Conservation (phyloP, 1,284 basidiomycete genomes). For the Sporisorium sorghi region DNA sequence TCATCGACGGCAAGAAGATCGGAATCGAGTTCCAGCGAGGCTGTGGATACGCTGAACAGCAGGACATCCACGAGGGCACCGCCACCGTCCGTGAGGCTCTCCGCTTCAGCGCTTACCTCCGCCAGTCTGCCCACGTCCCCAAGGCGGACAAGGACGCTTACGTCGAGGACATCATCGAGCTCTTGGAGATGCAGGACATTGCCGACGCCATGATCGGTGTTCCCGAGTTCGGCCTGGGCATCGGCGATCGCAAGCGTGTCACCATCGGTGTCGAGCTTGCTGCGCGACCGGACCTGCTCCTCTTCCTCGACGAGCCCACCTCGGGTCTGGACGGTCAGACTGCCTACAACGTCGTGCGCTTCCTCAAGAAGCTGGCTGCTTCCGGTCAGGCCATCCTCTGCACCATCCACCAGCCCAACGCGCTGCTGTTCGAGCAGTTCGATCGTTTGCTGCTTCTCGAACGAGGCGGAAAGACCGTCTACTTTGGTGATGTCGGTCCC, state of each 20-base stretch:
- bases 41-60: slow-evolving; percentile 79
- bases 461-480: slow-evolving; percentile 47
- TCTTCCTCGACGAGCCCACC: slow-evolving; percentile 72
- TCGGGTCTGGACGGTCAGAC: slow-evolving; percentile 48
- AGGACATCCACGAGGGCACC: slow-evolving; percentile 84
- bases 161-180: slow-evolving; percentile 81
- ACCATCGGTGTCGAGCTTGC: slow-evolving; percentile 71
- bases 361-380: slow-evolving; percentile 51
- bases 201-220: slow-evolving; percentile 78
- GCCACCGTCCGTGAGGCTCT: slow-evolving; percentile 86
- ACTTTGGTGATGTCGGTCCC: slow-evolving; percentile 41
- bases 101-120: slow-evolving; percentile 81
- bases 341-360: slow-evolving; percentile 49
- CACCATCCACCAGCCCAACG: slow-evolving; percentile 56
- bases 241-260: slow-evolving; percentile 78
- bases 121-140: slow-evolving; percentile 79
- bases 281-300: slow-evolving; percentile 45
- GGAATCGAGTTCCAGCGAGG: slow-evolving; percentile 79
- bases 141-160: slow-evolving; percentile 81
- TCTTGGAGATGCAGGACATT: slow-evolving; percentile 80
- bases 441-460: slow-evolving; percentile 44
- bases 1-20: slow-evolving; percentile 80
- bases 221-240: slow-evolving; percentile 72
- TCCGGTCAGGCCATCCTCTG: slow-evolving; percentile 53
- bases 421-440: slow-evolving; percentile 48